Base-by-base conservation (phyloP, 306 rosid genomes). In the Macrotyloma uniflorum region DNA sequence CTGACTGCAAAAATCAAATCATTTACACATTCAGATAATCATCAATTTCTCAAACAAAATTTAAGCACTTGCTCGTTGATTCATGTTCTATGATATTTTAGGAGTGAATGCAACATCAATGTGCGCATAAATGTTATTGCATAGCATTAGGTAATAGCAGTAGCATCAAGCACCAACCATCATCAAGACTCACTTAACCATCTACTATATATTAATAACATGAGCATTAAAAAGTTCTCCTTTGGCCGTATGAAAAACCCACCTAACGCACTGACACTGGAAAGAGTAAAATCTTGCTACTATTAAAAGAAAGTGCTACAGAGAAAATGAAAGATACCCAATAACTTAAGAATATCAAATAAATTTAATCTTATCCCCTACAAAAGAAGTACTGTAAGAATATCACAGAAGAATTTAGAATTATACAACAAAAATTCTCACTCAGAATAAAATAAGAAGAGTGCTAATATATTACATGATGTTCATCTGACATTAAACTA, bases 1-100 rank as follows among this genome's bases (percentile, higher is more conserved):
- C 84, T 89, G 87, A 84, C 98, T 90, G 91, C 70, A 81, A 70
- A n/a, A 61, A 81, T 13, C 59, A 57, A 67, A 82, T 10, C 77
- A 20, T 38, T 19, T 16, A 72, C 4, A 73, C 4, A 15, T 35
- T 72, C 6, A 71, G 8, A 77, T 2, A 59, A 54, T 43, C 7
- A 30, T 30, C 13, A 5, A 61, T 63, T 54, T 14, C 24, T 78
- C 57, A 32, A 46, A 33, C 33, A 38, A 50, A 5, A 16, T 61
- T 57, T 22, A 4, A 13, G 36, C 5, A 5, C 0, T 23, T 24
- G 1, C 26, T 18, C 18, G 3, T 18, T 2, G 12, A 42, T 42
- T 42, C 47, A 4, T 42, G 47, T 42, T 42, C 24, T 9, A 33
- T 33, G 10, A 24, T 45, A 45, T 68, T 50, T 14, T 51, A 13